Evolutionary conservation across 352 stramenopile genomes (phyloP).

Genomic region (Globisporangium splendens): DNA sequence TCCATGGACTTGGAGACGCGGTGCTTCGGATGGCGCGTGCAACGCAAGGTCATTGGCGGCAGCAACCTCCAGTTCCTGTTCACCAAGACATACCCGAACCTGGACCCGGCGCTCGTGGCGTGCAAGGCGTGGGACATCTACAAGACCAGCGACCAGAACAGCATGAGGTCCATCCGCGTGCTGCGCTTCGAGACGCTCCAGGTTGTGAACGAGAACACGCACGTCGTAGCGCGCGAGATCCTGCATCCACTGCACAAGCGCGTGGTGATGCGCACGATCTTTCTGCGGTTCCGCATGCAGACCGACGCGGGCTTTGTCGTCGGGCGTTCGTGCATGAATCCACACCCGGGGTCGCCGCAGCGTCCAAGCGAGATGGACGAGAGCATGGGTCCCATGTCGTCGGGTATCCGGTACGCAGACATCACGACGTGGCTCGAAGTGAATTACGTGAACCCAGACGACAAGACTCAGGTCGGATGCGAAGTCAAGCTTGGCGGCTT

Average conservation of each 20-base stretch:
- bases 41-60: constrained; percentile 23
- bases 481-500: constrained; percentile 31
- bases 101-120: constrained; percentile 21
- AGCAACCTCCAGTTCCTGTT: constrained; percentile 34
- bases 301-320: constrained; percentile 29
- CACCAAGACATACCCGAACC: constrained; percentile 27
- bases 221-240: constrained; percentile 36
- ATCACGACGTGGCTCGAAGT: constrained; percentile 38
- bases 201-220: constrained; percentile 34
- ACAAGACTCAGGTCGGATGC: constrained; percentile 21
- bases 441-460: constrained; percentile 24
- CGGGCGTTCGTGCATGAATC: constrained; percentile 35
- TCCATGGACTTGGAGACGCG: constrained; percentile 13
- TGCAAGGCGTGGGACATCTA: constrained; percentile 32
- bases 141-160: constrained; percentile 25
- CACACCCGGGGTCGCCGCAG: not conserved
- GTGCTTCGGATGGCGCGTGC: constrained; percentile 38
- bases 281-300: constrained; percentile 38
- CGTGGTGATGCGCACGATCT: constrained; percentile 32
- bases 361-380: constrained; percentile 1
- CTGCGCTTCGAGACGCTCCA: constrained; percentile 41
- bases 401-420: constrained; percentile 23
- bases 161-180: constrained; percentile 28
- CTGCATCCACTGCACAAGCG: constrained; percentile 32
- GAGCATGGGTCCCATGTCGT: too few relatives aligned